phyloP scores from a whole-genome alignment of 176 grass and related monocot species.

The Hordeum vulgare region MorexV3_pseudomolecules_assembly NC_058524.1:546151756-546152255 shows the following conservation, averaged over 20 bases:
- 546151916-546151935: background rate
- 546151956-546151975: background rate
- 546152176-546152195: background rate
- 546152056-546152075: background rate
- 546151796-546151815: background rate
- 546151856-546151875: conserved; percentile 5
- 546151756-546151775: background rate
- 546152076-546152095: too few relatives aligned
- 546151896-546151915: background rate
- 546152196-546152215: background rate
- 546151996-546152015: background rate
- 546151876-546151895: background rate
- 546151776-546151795: background rate
- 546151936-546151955: background rate
- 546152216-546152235: background rate
- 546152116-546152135: background rate
- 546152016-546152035: background rate
- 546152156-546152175: background rate
- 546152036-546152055: background rate
- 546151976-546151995: background rate
- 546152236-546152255: background rate
- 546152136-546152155: background rate
- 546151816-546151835: conserved; percentile 1
- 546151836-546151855: background rate
- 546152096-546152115: background rate